Conservation (phyloP, 1,284 basidiomycete species). For the Ganoderma meredithae region DNA sequence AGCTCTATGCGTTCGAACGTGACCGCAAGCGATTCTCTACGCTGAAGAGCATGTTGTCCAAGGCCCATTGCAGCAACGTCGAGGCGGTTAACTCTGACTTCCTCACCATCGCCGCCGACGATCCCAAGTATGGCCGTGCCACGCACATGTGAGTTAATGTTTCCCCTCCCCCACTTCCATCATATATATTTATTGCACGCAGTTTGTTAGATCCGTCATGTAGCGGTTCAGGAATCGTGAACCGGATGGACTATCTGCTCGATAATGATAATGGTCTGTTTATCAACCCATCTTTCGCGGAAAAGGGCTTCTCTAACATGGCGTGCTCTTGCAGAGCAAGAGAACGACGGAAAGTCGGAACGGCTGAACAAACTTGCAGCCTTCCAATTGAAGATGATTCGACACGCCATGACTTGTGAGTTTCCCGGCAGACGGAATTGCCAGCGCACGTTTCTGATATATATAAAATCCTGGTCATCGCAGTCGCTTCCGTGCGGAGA, state of each 20-base stretch:
- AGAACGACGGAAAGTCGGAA: slow-evolving; percentile 47
- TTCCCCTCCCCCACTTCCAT: not conserved
- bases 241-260: slow-evolving; percentile 86
- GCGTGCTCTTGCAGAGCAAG: slow-evolving; percentile 30
- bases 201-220: slow-evolving; percentile 94
- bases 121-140: slow-evolving; percentile 66
- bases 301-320: not conserved
- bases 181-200: not conserved
- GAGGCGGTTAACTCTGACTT: slow-evolving; percentile 82
- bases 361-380: slow-evolving; percentile 83
- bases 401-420: slow-evolving; percentile 94
- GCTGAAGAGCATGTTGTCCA: slow-evolving; percentile 82
- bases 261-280: slow-evolving; percentile 68
- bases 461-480: slow-evolving; percentile 21
- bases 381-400: slow-evolving; percentile 94
- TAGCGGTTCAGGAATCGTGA: slow-evolving; percentile 92
- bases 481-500: slow-evolving; percentile 65
- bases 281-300: not conserved
- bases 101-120: slow-evolving; percentile 71
- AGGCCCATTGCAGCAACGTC: slow-evolving; percentile 83
- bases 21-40: slow-evolving; percentile 83
- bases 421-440: slow-evolving; percentile 1
- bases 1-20: slow-evolving; percentile 90
- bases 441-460: not conserved
- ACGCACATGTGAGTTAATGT: slow-evolving; percentile 80